Percentiles rank a stretch among this genome's conserved stretches.
These are phyloP conservation scores for Colletotrichum incanum DNA, from an alignment of 2,329 filamentous ascomycete species.

Conservation along the genomic window DNA sequence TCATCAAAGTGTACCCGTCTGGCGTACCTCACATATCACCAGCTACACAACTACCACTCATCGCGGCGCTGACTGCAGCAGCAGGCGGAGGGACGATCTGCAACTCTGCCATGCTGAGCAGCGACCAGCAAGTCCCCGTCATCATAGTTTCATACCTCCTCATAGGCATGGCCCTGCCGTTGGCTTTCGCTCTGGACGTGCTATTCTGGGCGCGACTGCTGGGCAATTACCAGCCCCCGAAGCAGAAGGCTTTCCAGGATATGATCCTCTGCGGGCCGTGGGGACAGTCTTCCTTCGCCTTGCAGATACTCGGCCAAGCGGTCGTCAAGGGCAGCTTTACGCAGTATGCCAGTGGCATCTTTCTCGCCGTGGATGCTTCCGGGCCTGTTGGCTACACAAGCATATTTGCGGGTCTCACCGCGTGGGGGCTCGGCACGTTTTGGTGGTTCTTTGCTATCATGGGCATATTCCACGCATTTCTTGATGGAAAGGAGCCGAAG, in stretches of 20 bases:
- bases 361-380: conserved; percentile 52
- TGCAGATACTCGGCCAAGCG: conserved; percentile 55
- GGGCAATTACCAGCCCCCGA: conserved; percentile 48
- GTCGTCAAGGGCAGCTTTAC: conserved; percentile 50
- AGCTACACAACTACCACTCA: conserved; percentile 55
- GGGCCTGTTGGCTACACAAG: conserved; percentile 52
- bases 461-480: conserved; percentile 47
- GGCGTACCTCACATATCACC: conserved; percentile 54
- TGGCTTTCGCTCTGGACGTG: conserved; percentile 52
- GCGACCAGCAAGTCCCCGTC: conserved; percentile 53
- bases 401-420: conserved; percentile 54
- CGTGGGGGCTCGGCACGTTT: conserved; percentile 58
- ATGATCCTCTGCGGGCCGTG: conserved; percentile 60
- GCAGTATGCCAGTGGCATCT: conserved; percentile 51
- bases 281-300: conserved; percentile 56
- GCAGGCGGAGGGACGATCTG: conserved; percentile 56
- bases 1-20: conserved; percentile 54
- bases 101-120: conserved; percentile 46
- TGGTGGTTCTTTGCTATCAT: conserved; percentile 59
- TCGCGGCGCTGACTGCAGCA: conserved; percentile 57
- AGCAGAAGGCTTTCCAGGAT: conserved; percentile 51
- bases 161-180: conserved; percentile 52
- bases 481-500: conserved; percentile 45
- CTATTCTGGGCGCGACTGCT: conserved; percentile 51
- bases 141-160: conserved; percentile 59